phyloP scores from a whole-genome alignment of 345 rosid genomes.

The Rhodamnia rubescens region DNA sequence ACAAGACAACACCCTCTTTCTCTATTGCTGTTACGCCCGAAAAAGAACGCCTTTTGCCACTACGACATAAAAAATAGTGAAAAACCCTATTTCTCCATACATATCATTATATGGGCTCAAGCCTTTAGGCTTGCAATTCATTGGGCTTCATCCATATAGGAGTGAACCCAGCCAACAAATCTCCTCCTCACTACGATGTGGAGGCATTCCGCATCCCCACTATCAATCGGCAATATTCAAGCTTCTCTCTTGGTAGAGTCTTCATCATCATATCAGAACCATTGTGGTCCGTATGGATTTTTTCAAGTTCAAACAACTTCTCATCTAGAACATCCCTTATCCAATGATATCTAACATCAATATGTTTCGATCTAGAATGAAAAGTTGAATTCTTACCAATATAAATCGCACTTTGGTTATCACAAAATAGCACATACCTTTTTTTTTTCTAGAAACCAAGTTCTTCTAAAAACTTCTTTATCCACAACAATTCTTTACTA shows the following conservation, averaged over 20 bases:
- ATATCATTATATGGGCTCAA: background rate
- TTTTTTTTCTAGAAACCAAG: background rate
- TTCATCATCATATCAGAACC: background rate
- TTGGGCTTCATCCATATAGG: background rate
- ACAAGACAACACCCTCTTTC: rapidly evolving
- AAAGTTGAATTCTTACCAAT: background rate
- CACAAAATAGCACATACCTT: background rate
- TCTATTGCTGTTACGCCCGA: background rate
- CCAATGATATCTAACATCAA: background rate
- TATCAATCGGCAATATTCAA: background rate
- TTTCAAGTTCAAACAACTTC: background rate
- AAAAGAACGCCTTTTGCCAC: background rate
- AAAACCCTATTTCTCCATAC: background rate
- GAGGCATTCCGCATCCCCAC: background rate
- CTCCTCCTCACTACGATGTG: background rate
- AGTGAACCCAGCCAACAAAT: background rate
- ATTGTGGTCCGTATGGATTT: background rate
- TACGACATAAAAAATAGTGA: background rate
- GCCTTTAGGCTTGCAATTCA: background rate
- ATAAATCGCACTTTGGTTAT: background rate
- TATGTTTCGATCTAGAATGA: background rate
- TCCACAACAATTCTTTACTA: background rate
- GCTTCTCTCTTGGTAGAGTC: background rate
- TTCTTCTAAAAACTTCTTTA: background rate
- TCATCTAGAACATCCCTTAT: background rate